Evolutionary conservation across 805 yeast genomes (phyloP), one percentile per base, ranked within the genome.

Genomic region (Cyberlindnera meyerae): DNA sequence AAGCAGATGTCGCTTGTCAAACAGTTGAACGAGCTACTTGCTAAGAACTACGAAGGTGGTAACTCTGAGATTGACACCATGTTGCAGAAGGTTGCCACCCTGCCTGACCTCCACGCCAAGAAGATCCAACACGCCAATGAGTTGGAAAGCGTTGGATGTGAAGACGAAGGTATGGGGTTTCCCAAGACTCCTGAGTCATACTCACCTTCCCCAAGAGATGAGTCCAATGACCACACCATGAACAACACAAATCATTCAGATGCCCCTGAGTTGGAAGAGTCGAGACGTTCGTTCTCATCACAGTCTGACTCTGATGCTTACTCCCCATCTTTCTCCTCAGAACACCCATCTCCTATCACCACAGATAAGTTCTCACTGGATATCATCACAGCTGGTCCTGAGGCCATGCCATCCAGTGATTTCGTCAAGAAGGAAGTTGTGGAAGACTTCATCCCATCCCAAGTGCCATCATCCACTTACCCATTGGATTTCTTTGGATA

Each of bases 111-210:
- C 31, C 30, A 37, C 3, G 39, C 48, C 15, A 38, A 39, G 34
- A 52, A 48, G 39, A n/a, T 42, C 11, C 38, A 46, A 9, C 55
- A 51, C 30, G 44, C 34, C 18, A 16, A 40, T 12, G 54, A 48
- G 11, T 16, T 46, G 29, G 45, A 40, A 11, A 40, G 39, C 21
- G 45, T 40, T 31, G 47, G 44, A 4, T 34, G 36, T 14, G 42
- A 40, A 1, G 36, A 38, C 8, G 36, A 36, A 3, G 41, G 31
- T 25, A 13, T 13, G 33, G 27, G 13, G 4, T 24, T 48, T n/a
- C 58, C 58, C 27, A 51, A 51, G 45, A 52, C 57, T 11, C 58
- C 58, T 18, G 58, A 50, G 26, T 49, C 56, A 2, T 48, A 30
- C 29, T 18, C 37, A 1, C 38, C 49, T 11, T 45, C 56, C 9